Evolutionary conservation across 192 early-diverging fungal genomes (phyloP).

Genomic region (Backusella psychrophila): DNA sequence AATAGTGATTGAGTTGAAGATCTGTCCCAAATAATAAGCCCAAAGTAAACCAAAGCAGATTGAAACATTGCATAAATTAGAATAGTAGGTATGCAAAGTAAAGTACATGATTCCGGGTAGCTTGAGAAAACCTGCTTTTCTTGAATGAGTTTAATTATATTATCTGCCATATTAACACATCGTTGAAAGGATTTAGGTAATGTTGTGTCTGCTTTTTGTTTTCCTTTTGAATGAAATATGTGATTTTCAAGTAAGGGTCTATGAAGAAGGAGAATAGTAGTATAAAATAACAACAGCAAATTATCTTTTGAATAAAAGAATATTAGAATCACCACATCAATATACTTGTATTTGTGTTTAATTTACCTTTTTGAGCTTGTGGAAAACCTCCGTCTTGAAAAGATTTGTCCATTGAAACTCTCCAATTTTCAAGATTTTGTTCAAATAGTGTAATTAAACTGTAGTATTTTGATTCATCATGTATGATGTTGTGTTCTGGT

Average conservation of each 20-base stretch:
- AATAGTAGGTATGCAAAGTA: background rate
- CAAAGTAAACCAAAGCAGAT: slow-evolving; percentile 1
- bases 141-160: slow-evolving; percentile 4
- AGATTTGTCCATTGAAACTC: slow-evolving; percentile 12
- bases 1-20: background rate
- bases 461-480: slow-evolving; percentile 34
- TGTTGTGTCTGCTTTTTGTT: background rate
- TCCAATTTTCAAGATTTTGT: slow-evolving; percentile 21
- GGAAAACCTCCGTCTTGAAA: slow-evolving; percentile 10
- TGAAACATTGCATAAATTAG: background rate
- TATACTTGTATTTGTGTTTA: background rate
- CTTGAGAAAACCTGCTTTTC: background rate
- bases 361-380: slow-evolving; percentile 17
- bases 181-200: slow-evolving; percentile 9
- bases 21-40: background rate
- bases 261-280: slow-evolving; percentile 42
- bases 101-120: background rate
- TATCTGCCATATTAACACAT: slow-evolving; percentile 12
- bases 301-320: background rate
- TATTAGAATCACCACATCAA: background rate
- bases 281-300: slow-evolving; percentile 42
- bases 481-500: slow-evolving; percentile 34
- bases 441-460: slow-evolving; percentile 40
- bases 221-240: background rate
- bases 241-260: slow-evolving; percentile 37